phyloP scores from a whole-genome alignment of 2,329 filamentous ascomycete genomes.

The Aureobasidium sp. region DNA sequence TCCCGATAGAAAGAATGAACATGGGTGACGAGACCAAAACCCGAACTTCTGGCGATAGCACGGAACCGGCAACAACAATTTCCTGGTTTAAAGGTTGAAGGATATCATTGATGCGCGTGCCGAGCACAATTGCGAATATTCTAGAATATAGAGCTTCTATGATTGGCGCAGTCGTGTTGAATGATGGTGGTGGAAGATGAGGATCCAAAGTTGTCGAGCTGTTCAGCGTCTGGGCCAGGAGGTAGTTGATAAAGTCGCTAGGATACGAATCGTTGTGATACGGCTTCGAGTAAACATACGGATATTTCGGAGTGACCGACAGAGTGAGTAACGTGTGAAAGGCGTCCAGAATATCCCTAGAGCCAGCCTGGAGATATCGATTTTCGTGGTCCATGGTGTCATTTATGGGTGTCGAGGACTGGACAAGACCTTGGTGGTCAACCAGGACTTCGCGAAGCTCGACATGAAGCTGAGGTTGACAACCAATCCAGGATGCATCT shows the following conservation, averaged over 20 bases:
- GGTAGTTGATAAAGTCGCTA: constrained; percentile 42
- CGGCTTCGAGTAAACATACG: constrained; percentile 15
- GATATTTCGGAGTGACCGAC: not conserved
- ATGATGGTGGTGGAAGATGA: constrained; percentile 26
- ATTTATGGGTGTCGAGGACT: not conserved
- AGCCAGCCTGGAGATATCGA: not conserved
- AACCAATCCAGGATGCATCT: constrained; percentile 20
- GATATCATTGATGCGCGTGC: constrained; percentile 35
- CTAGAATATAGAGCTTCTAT: constrained; percentile 30
- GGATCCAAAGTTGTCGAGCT: constrained; percentile 33
- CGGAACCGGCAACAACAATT: constrained; percentile 16
- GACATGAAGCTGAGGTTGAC: constrained; percentile 29
- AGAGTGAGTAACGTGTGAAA: not conserved
- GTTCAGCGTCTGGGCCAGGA: constrained; percentile 32
- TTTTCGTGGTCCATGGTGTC: not conserved
- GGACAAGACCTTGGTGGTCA: not conserved
- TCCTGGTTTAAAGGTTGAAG: constrained; percentile 25
- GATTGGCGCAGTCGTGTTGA: constrained; percentile 21
- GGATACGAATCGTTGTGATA: constrained; percentile 47
- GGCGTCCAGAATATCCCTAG: not conserved
- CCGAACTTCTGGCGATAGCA: constrained; percentile 29
- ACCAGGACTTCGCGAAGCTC: constrained; percentile 32
- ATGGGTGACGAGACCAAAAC: constrained; percentile 46
- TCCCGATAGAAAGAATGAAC: constrained; percentile 39
- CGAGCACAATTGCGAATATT: constrained; percentile 40